Conservation (phyloP, 352 stramenopile species). For the Pythium utonaiense region DNA sequence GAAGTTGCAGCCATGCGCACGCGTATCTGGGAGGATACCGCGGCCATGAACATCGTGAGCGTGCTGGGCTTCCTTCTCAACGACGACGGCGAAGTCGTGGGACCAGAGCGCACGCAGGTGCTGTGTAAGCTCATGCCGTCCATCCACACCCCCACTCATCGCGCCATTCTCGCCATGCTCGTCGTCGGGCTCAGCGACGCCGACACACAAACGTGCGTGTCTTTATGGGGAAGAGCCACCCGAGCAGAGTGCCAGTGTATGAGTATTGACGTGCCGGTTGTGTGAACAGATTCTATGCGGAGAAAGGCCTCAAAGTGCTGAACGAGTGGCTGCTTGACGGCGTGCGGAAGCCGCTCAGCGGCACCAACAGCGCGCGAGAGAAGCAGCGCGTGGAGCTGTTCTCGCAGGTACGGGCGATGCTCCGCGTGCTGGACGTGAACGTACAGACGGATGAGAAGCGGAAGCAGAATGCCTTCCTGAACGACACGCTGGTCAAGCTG, state of each 20-base stretch:
- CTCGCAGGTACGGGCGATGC: conserved; percentile 69
- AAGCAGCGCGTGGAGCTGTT: conserved; percentile 71
- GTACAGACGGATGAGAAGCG: conserved; percentile 59
- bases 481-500: conserved; percentile 52
- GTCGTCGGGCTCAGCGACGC: conserved; percentile 62
- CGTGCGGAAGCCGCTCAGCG: conserved; percentile 25
- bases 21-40: conserved; percentile 74
- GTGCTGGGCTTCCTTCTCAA: conserved; percentile 81
- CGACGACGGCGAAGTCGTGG: conserved; percentile 72
- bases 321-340: conserved; percentile 68
- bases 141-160: conserved; percentile 76
- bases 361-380: conserved; percentile 34
- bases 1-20: conserved; percentile 42
- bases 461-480: conserved; percentile 69
- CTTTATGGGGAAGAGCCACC: too few relatives aligned
- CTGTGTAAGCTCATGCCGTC: conserved; percentile 83
- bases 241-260: too few relatives aligned
- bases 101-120: conserved; percentile 68
- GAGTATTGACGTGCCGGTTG: background rate
- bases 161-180: conserved; percentile 74
- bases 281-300: conserved; percentile 53
- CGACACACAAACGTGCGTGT: conserved; percentile 57
- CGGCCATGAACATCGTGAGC: conserved; percentile 78
- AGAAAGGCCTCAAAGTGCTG: conserved; percentile 69
- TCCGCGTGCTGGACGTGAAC: conserved; percentile 68